Evolutionary conservation across 768 basidiomycete genomes (phyloP), one percentile per base, ranked within the genome.

Genomic region (Amyloporia xantha): DNA sequence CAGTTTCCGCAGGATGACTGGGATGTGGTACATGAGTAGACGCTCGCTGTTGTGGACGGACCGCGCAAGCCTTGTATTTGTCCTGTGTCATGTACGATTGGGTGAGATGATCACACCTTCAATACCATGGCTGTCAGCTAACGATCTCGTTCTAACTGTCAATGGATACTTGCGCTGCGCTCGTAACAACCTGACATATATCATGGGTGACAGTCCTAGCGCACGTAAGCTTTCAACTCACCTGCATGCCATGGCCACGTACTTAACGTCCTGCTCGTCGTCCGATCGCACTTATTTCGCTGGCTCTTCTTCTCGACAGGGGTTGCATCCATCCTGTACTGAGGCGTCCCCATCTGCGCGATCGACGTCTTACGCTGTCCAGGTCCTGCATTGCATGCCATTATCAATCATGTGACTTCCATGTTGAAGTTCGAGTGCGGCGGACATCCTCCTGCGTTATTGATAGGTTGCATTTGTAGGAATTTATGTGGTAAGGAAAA

Each of bases 331-430:
- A 95, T 88, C 17, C 96, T 95, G 67, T 98, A 97, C 69, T 99
- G 96, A 27, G 96, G 76, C 25, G 94, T 97, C n/a, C 96, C 96
- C 96, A 98, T 98, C 74, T 99, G n/a, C n/a, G n/a, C n/a, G n/a
- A n/a, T n/a, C n/a, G n/a, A n/a, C n/a, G n/a, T n/a, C n/a, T n/a
- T n/a, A n/a, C n/a, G n/a, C n/a, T n/a, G n/a, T n/a, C n/a, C n/a
- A n/a, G n/a, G n/a, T n/a, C n/a, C n/a, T n/a, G n/a, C n/a, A n/a
- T n/a, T n/a, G n/a, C n/a, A n/a, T n/a, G n/a, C n/a, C n/a, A n/a
- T n/a, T n/a, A n/a, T n/a, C n/a, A n/a, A n/a, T n/a, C n/a, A n/a
- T n/a, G n/a, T n/a, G n/a, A n/a, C n/a, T n/a, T n/a, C n/a, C n/a
- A n/a, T n/a, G n/a, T n/a, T n/a, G n/a, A n/a, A n/a, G n/a, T n/a